These are phyloP conservation scores for Stentor roeselii DNA, from an alignment of 73 alveolate species.

Conservation along the genomic window DNA sequence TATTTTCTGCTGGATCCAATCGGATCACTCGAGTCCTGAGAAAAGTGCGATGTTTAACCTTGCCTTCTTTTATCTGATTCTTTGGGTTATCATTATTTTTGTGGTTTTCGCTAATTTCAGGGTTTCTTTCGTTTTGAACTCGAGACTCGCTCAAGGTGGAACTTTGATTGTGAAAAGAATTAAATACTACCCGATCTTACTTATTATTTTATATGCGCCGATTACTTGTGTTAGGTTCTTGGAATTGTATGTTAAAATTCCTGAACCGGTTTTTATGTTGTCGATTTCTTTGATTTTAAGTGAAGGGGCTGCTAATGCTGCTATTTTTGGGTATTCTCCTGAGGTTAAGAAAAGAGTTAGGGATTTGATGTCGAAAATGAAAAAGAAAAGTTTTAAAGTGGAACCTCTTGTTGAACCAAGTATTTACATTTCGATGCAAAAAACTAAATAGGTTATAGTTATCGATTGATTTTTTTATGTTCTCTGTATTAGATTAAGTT, in stretches of 20 bases:
- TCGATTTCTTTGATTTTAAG: not conserved
- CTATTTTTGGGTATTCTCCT: not conserved
- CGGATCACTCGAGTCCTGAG: not conserved
- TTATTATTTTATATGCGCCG: not conserved
- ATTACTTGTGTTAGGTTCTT: not conserved
- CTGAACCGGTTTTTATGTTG: not conserved
- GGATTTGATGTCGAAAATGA: not conserved
- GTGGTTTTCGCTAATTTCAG: not conserved
- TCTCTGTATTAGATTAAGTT: too few relatives aligned
- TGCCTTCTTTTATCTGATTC: not conserved
- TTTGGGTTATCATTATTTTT: not conserved
- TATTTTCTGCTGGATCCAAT: not conserved
- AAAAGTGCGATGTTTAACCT: too few relatives aligned
- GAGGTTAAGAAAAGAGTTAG: not conserved
- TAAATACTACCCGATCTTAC: not conserved
- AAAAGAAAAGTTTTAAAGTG: too few relatives aligned
- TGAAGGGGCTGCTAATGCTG: not conserved
- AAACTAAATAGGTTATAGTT: too few relatives aligned
- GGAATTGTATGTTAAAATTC: not conserved
- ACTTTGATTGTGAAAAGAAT: not conserved
- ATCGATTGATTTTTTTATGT: too few relatives aligned
- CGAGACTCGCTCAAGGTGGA: not conserved
- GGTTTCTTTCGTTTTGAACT: too few relatives aligned
- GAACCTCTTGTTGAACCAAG: too few relatives aligned
- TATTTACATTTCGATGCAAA: too few relatives aligned